A percentile compares a stretch with the other conserved stretches of the same genome.
phyloP scores from a whole-genome alignment of 2,329 filamentous ascomycete genomes.

The Fusarium sp. region DNA sequence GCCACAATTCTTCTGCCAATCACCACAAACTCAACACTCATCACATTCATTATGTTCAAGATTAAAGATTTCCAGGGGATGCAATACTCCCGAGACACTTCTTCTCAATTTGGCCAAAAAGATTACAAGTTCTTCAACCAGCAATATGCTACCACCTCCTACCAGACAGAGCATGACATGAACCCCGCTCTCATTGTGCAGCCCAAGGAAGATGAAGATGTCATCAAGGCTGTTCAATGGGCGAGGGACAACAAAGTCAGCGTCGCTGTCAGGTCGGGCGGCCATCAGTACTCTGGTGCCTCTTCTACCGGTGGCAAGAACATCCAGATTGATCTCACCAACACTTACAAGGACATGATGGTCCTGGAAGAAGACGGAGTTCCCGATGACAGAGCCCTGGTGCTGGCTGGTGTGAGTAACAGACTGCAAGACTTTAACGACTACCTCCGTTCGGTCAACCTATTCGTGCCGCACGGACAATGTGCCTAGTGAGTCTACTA shows the following conservation, averaged over 20 bases:
- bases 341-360: conserved; percentile 47
- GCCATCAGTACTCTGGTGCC: conserved; percentile 61
- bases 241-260: conserved; percentile 52
- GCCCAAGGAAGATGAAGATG: conserved; percentile 54
- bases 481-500: conserved; percentile 45
- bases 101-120: neutral
- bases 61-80: conserved; percentile 35
- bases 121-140: conserved; percentile 36
- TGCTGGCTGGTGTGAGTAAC: conserved; percentile 53
- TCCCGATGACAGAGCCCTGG: conserved; percentile 46
- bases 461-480: conserved; percentile 58
- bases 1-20: neutral
- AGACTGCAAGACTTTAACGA: conserved; percentile 53
- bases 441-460: conserved; percentile 50
- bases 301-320: conserved; percentile 55
- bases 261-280: conserved; percentile 57
- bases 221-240: conserved; percentile 51
- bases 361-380: conserved; percentile 30
- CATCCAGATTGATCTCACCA: conserved; percentile 57
- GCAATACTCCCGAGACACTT: conserved; percentile 36
- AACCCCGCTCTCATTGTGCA: conserved; percentile 56
- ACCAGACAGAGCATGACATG: conserved; percentile 53
- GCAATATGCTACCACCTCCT: conserved; percentile 56
- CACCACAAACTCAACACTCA: neutral
- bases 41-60: conserved; percentile 21